These are phyloP conservation scores for Penicillium vulpinum DNA, from an alignment of 2,329 filamentous ascomycete species.

Conservation along the genomic window DNA sequence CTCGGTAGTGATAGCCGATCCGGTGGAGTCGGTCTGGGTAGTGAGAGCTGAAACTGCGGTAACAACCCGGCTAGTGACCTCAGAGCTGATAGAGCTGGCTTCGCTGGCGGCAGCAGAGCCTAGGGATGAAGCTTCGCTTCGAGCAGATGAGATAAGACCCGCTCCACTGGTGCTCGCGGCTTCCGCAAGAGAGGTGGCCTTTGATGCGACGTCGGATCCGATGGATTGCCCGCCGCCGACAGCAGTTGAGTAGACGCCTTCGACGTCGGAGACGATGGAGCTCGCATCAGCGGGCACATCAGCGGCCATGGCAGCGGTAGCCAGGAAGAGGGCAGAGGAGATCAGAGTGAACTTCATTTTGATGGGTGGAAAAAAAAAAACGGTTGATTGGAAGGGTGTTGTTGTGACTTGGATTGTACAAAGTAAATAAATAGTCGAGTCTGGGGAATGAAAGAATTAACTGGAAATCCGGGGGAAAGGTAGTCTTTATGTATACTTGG, in stretches of 20 bases:
- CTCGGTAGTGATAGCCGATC: constrained; percentile 18
- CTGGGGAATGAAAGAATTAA: not conserved
- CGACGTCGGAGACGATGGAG: constrained; percentile 17
- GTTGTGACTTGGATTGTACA: not conserved
- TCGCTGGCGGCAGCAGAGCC: constrained; percentile 15
- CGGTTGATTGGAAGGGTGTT: not conserved
- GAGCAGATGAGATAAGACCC: constrained; percentile 15
- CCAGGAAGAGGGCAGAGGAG: constrained; percentile 27
- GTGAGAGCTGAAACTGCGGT: constrained; percentile 15
- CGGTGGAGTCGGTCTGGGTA: constrained; percentile 21
- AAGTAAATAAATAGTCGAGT: not conserved
- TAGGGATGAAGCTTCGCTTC: constrained; percentile 19
- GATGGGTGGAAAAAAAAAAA: constrained; percentile 1
- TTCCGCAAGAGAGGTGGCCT: constrained; percentile 11
- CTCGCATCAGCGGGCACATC: constrained; percentile 16
- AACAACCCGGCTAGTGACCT: constrained; percentile 14
- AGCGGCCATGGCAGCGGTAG: constrained; percentile 23
- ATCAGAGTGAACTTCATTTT: constrained; percentile 32
- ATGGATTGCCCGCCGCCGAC: constrained; percentile 7
- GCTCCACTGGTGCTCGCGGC: constrained; percentile 16
- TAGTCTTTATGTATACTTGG: constrained; percentile 7
- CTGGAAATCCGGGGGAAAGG: constrained; percentile 2
- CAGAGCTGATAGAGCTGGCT: constrained; percentile 17
- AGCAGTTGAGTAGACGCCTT: not conserved
- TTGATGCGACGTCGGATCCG: constrained; percentile 14